These are phyloP conservation scores for Lippia alba DNA, from an alignment of 305 asterid species.

Conservation along the genomic window DNA sequence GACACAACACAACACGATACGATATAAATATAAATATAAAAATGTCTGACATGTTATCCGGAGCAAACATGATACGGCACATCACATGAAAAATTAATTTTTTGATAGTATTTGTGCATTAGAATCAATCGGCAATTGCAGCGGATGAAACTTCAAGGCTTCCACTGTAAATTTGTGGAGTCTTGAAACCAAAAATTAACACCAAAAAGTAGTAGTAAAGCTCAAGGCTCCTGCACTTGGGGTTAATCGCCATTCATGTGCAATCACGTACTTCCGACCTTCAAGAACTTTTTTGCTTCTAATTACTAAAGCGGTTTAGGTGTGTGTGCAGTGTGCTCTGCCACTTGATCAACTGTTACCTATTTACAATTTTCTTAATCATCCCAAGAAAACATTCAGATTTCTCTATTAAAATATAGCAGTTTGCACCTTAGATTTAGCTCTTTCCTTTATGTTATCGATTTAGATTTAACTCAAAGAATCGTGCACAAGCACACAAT, in stretches of 20 bases:
- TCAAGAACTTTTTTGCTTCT: slow-evolving; percentile 22
- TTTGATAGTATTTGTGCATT: no score
- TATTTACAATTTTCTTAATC: background rate
- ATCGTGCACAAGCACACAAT: background rate
- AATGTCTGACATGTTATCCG: no score
- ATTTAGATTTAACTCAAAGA: slow-evolving; percentile 5
- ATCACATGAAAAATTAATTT: no score
- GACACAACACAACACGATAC: no score
- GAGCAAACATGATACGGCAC: no score
- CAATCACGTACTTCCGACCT: slow-evolving; percentile 17
- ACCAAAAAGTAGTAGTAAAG: slow-evolving; percentile 33
- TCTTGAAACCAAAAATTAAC: background rate
- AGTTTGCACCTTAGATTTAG: no score
- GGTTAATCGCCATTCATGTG: slow-evolving; percentile 37
- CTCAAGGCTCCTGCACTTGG: slow-evolving; percentile 19
- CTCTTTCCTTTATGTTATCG: no score
- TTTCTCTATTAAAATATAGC: slow-evolving; percentile 9
- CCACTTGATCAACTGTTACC: slow-evolving; percentile 22
- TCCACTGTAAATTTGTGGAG: no score
- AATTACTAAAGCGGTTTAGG: slow-evolving; percentile 23
- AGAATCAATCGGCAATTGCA: no score
- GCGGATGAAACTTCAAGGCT: no score
- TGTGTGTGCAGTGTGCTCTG: slow-evolving; percentile 21
- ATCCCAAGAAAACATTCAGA: slow-evolving; percentile 38
- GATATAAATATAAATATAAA: no score